phyloP scores from a whole-genome alignment of 495 filamentous ascomycete species.

The Penicillium maclennaniae region DNA sequence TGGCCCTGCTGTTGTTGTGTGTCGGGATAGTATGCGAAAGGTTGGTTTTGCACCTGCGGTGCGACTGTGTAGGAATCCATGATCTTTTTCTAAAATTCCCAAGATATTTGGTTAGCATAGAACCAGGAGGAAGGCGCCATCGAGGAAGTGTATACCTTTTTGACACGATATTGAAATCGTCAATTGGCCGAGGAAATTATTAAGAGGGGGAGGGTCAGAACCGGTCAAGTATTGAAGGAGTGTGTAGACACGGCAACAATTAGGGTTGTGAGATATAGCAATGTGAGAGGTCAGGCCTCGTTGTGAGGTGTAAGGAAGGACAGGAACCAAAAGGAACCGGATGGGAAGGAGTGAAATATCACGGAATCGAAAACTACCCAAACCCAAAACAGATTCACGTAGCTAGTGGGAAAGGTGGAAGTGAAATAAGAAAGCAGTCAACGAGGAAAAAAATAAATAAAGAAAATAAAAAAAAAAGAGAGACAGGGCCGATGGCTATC shows the following conservation, averaged over 20 bases:
- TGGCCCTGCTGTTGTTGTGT: conserved; percentile 73
- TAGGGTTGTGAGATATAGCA: conserved; percentile 5
- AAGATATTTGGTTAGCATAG: background rate
- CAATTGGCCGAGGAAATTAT: conserved; percentile 1
- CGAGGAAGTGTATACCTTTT: background rate
- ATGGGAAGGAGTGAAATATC: conserved; percentile 25
- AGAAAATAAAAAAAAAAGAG: conserved; percentile 39
- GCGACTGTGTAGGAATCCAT: conserved; percentile 58
- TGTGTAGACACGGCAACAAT: conserved; percentile 24
- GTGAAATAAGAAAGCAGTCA: conserved; percentile 24
- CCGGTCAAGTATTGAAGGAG: conserved; percentile 15
- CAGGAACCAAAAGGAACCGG: conserved; percentile 31
- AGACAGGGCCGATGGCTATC: conserved; percentile 30
- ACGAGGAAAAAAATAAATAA: conserved; percentile 31
- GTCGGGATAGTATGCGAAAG: conserved; percentile 88
- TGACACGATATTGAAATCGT: background rate
- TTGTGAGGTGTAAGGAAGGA: conserved; percentile 25
- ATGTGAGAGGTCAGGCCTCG: background rate
- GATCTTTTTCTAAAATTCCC: conserved; percentile 9
- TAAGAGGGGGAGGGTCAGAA: background rate
- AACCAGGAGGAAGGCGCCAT: background rate
- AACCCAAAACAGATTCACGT: conserved; percentile 25
- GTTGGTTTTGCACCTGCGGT: conserved; percentile 61
- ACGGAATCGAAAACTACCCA: conserved; percentile 23
- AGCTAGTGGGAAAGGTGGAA: conserved; percentile 23